Percentiles rank a stretch among this genome's conserved stretches.
Conservation (phyloP, 139 green algal genomes). For the Chlorella sp. region DNA sequence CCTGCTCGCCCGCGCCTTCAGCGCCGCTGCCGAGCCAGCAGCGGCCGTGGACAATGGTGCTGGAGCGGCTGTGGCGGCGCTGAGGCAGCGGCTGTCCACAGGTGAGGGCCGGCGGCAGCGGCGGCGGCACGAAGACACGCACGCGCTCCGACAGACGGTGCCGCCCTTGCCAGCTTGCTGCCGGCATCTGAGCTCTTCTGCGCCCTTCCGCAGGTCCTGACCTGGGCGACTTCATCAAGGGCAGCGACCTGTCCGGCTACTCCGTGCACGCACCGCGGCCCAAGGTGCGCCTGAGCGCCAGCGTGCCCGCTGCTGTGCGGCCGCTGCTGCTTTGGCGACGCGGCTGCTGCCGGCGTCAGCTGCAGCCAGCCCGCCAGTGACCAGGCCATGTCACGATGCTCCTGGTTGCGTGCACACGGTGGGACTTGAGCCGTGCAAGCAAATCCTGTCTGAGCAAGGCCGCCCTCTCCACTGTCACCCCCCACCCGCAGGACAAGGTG, state of each 20-base stretch:
- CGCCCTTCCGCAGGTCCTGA: conserved; percentile 63
- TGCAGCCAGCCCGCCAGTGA: neutral
- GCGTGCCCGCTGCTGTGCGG: neutral
- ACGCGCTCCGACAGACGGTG: too few species aligned
- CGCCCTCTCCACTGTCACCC: neutral
- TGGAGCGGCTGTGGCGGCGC: conserved; percentile 24
- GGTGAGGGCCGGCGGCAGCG: conserved; percentile 32
- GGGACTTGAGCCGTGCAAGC: too few species aligned
- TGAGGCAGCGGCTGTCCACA: conserved; percentile 49
- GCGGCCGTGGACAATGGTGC: neutral
- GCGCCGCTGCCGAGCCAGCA: conserved; percentile 26
- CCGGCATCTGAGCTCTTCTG: neutral
- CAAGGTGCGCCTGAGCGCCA: conserved; percentile 60
- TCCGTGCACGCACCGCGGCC: conserved; percentile 82
- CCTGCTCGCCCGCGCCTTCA: conserved; percentile 9
- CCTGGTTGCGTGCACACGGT: neutral
- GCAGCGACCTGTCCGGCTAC: conserved; percentile 64
- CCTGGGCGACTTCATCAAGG: conserved; percentile 78
- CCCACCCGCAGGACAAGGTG: conserved; percentile 73
- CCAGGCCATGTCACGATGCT: neutral
- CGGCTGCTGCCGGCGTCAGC: too few species aligned
- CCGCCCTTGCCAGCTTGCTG: neutral
- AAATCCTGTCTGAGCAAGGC: too few species aligned
- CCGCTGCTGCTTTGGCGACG: neutral
- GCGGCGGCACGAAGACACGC: neutral